Evolutionary conservation across 2,329 filamentous ascomycete species (phyloP).

Genomic region (Ceratocystis lukuohia): DNA sequence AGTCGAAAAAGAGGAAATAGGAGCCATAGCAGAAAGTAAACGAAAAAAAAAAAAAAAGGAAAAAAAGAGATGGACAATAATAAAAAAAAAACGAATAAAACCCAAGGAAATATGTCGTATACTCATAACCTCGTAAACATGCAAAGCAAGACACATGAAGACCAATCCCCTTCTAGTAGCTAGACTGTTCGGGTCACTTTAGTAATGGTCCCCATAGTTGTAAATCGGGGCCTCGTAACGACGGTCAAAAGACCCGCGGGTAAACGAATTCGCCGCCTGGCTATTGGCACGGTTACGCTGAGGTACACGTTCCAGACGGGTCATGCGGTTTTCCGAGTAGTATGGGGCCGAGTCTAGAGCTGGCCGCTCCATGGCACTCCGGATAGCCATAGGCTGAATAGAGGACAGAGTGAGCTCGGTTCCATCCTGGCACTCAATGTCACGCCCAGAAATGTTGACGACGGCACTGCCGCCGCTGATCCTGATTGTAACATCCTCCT

Average conservation of each 20-base stretch:
- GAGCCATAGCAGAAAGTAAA: neutral
- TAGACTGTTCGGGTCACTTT: neutral
- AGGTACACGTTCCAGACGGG: constrained; percentile 33
- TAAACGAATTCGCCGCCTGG: constrained; percentile 34
- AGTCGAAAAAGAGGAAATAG: neutral
- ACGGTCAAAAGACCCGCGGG: constrained; percentile 22
- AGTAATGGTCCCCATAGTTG: neutral
- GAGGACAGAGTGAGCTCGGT: constrained; percentile 45
- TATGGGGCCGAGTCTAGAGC: constrained; percentile 28
- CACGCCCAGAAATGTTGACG: constrained; percentile 42
- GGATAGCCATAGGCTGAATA: constrained; percentile 25
- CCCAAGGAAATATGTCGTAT: constrained; percentile 18
- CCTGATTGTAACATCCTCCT: constrained; percentile 50
- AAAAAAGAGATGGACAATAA: constrained; percentile 22
- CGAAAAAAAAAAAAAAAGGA: constrained; percentile 18
- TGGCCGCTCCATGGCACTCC: constrained; percentile 38
- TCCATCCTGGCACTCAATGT: constrained; percentile 45
- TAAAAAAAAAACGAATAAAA: constrained; percentile 20
- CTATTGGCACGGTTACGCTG: constrained; percentile 36
- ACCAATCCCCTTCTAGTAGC: neutral
- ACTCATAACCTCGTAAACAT: constrained; percentile 20
- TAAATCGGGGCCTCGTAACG: constrained; percentile 17
- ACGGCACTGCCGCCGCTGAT: constrained; percentile 43
- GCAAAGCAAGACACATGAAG: constrained; percentile 11
- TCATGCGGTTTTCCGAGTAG: constrained; percentile 37